Evolutionary conservation across 768 basidiomycete species (phyloP), one percentile per base, ranked within the genome.

Genomic region (Naganishia kalamii): DNA sequence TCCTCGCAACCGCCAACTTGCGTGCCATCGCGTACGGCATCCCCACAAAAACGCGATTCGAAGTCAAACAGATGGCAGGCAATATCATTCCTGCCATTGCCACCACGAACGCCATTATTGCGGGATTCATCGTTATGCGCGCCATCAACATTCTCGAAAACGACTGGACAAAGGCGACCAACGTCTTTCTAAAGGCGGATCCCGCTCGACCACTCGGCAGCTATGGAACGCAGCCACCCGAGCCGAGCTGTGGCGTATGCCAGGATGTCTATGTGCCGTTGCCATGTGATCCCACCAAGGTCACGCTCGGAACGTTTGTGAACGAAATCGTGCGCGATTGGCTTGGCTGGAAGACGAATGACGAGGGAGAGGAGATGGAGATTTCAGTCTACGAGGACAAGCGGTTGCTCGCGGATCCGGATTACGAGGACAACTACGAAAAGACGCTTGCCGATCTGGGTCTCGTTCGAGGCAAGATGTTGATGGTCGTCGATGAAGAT

Each of bases 31-130:
- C 92, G 0, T 99, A 98, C 74, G 87, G 87, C 4, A 99, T 99
- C 40, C 83, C 84, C 6, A 82, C 82, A 4, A 92, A 93, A 81
- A 97, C 91, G 0, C 84, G 92, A 17, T 99, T 94, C 90, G 88
- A 97, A 75, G 87, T 99, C 54, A 99, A 99, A 84, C 93, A 97
- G 79, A 98, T 97, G 90, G 96, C 96, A 0, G 96, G 96, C 11
- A 99, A 99, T 78, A 98, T 99, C 72, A 99, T 98, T 69, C 96
- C 96, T 6, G 96, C 96, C 0, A 98, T 99, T 71, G 96, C 96
- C 4, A 99, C 96, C 3, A 99, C 96, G 25, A 99, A 99, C 76
- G 96, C 96, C 11, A 90, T 99, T 77, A 86, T 98, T 70, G 88
- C 96, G 0, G 96, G 94, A 0, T 81, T 94, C 41, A 92, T 98